Percentiles rank a stretch among this genome's conserved stretches.
phyloP scores from a whole-genome alignment of 2,329 filamentous ascomycete species.

The Cucurbitaria berberidis region DNA sequence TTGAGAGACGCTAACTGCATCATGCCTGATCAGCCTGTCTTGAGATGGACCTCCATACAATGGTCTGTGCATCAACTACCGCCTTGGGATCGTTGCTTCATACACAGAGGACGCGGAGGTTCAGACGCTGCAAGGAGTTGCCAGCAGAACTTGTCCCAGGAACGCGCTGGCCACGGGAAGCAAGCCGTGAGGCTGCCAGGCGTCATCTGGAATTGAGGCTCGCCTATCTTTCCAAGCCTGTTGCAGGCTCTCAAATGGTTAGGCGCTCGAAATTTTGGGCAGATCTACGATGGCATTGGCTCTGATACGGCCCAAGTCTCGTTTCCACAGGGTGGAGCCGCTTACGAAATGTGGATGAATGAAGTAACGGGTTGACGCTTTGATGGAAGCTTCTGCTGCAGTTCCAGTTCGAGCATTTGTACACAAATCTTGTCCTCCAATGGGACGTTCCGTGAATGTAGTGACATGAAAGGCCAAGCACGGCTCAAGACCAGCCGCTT shows the following conservation, averaged over 20 bases:
- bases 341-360: constrained; percentile 19
- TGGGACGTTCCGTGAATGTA: constrained; percentile 19
- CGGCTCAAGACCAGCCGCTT: constrained; percentile 31
- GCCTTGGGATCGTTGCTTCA: constrained; percentile 35
- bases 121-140: constrained; percentile 40
- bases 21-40: constrained; percentile 35
- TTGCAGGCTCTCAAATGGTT: constrained; percentile 27
- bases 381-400: constrained; percentile 36
- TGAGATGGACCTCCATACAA: constrained; percentile 36
- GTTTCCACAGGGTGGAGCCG: constrained; percentile 30
- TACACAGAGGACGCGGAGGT: constrained; percentile 37
- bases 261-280: constrained; percentile 20
- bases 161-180: constrained; percentile 23
- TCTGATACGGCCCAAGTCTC: constrained; percentile 42
- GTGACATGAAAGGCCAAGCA: constrained; percentile 39
- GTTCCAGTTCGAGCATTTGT: constrained; percentile 32
- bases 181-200: constrained; percentile 37
- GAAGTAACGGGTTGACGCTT: constrained; percentile 29
- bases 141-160: constrained; percentile 24
- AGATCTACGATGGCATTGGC: constrained; percentile 11
- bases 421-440: constrained; percentile 37
- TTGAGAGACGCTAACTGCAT: constrained; percentile 32
- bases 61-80: constrained; percentile 39
- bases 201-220: constrained; percentile 18
- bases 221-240: constrained; percentile 26